Evolutionary conservation across 257 asterid genomes (phyloP).

Genomic region (Jacaranda mimosifolia): DNA sequence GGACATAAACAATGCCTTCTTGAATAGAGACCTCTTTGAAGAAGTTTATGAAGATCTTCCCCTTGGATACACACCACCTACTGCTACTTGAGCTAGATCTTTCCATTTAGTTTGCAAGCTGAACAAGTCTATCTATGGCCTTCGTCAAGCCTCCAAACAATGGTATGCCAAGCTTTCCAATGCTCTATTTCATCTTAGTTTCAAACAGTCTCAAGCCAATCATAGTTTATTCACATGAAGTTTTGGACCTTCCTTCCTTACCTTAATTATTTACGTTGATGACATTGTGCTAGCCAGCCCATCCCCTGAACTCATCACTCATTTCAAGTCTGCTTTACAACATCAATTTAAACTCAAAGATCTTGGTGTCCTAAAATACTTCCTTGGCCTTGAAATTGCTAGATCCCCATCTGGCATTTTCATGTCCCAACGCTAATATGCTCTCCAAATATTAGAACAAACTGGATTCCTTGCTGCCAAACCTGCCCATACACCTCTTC

Average conservation of each 20-base stretch:
- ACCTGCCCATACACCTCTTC: background rate
- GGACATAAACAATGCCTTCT: background rate
- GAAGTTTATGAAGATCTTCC: background rate
- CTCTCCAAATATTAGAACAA: background rate
- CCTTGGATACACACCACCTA: background rate
- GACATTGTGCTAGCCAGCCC: background rate
- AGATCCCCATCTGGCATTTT: background rate
- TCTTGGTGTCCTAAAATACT: background rate
- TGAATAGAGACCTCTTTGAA: background rate
- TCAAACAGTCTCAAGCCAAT: background rate
- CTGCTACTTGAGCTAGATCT: background rate
- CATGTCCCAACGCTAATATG: background rate
- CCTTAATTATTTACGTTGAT: background rate
- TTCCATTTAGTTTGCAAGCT: background rate
- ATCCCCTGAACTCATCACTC: accelerated
- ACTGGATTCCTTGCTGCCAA: background rate
- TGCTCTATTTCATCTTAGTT: background rate
- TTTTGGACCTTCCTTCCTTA: too few species aligned
- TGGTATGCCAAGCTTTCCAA: background rate
- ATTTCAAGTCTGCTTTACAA: background rate
- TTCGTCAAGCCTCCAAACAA: background rate
- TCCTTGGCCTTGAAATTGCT: background rate
- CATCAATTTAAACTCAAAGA: background rate
- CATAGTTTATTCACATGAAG: background rate
- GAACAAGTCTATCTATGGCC: background rate